Evolutionary conservation across 371 early-diverging fungal species (phyloP).

Genomic region (Lichtheimia corymbifera): DNA sequence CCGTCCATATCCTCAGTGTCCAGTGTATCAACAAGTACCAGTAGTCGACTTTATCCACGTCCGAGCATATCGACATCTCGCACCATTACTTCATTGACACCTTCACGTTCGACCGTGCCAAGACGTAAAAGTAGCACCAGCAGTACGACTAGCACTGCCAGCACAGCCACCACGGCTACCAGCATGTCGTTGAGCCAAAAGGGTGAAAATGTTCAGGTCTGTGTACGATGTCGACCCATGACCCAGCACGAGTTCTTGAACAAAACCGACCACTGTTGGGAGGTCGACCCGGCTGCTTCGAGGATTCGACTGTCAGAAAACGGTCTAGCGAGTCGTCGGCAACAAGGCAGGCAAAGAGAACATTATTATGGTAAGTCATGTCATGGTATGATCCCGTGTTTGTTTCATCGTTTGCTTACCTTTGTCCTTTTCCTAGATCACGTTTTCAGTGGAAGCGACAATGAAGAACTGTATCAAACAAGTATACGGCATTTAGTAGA

Average conservation of each 20-base stretch:
- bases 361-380: conserved; percentile 13
- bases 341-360: conserved; percentile 15
- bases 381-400: too few species aligned
- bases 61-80: conserved; percentile 10
- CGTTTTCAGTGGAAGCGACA: conserved; percentile 16
- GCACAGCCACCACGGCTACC: conserved; percentile 4
- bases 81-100: conserved; percentile 20
- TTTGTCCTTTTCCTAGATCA: conserved; percentile 3
- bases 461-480: conserved; percentile 11
- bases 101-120: conserved; percentile 7
- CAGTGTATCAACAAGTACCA: conserved; percentile 4
- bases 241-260: conserved; percentile 18
- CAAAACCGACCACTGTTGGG: conserved; percentile 13
- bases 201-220: conserved; percentile 42
- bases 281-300: conserved; percentile 1
- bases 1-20: conserved; percentile 12
- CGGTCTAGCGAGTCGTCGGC: conserved; percentile 10
- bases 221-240: conserved; percentile 42
- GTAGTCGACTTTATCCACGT: conserved; percentile 13
- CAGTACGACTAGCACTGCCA: neutral
- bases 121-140: conserved; percentile 14
- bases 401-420: neutral
- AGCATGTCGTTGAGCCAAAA: conserved; percentile 18
- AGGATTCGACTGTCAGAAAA: conserved; percentile 10
- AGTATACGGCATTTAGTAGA: conserved; percentile 22